Percentiles rank a stretch among this genome's conserved stretches.
Conservation (phyloP, 176 grass and related monocot genomes). For the Hsuehochloa calcarea region DNA sequence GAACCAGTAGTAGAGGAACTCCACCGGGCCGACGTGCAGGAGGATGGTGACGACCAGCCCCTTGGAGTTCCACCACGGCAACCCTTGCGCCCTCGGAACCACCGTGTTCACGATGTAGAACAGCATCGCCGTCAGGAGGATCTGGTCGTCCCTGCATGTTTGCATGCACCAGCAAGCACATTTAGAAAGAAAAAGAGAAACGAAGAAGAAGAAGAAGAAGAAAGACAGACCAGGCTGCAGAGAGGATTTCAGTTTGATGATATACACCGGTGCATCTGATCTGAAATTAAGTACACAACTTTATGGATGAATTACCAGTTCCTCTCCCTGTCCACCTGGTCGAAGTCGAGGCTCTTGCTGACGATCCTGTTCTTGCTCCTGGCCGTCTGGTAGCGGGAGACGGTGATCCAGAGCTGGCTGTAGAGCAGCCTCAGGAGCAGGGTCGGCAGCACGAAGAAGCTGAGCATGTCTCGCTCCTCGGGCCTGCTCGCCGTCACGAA, state of each 20-base stretch:
- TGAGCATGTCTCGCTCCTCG: slow-evolving; percentile 28
- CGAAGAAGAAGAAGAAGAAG: too few relatives aligned
- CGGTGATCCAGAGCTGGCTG: slow-evolving; percentile 82
- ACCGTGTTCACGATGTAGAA: slow-evolving; percentile 40
- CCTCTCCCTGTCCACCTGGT: slow-evolving; percentile 84
- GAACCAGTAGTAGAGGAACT: slow-evolving; percentile 88
- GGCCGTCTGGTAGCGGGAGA: slow-evolving; percentile 80
- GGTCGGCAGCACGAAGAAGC: slow-evolving; percentile 44
- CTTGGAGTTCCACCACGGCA: slow-evolving; percentile 62
- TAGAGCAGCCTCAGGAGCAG: slow-evolving; percentile 64
- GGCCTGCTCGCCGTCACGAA: slow-evolving; percentile 27
- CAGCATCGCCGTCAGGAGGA: slow-evolving; percentile 71
- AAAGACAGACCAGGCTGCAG: too few relatives aligned
- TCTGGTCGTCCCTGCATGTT: slow-evolving; percentile 87
- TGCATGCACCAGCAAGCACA: neutral
- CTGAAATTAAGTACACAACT: too few relatives aligned
- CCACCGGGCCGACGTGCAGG: slow-evolving; percentile 51
- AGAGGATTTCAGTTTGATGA: too few relatives aligned
- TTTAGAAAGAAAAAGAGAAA: too few relatives aligned
- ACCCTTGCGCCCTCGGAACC: neutral
- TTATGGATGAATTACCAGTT: slow-evolving; percentile 47
- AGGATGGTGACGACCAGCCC: slow-evolving; percentile 28
- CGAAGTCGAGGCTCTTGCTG: slow-evolving; percentile 83
- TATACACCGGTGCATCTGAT: too few relatives aligned
- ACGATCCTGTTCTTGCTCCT: slow-evolving; percentile 76